Evolutionary conservation across 169 alveolate species (phyloP).

Genomic region (Toxoplasma gondii): DNA sequence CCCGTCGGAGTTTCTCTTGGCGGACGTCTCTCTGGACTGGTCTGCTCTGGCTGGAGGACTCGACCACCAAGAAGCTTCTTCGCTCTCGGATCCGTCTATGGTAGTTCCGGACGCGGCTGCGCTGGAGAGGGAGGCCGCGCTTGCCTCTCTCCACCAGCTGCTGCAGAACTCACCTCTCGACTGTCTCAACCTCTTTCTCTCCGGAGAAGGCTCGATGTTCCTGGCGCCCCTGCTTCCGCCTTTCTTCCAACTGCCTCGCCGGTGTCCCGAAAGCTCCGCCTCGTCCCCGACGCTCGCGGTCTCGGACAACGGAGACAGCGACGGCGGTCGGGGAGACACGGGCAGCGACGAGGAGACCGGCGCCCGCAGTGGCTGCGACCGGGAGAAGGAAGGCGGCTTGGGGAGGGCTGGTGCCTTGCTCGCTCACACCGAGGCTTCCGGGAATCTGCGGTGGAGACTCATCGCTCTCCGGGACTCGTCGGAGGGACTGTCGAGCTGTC

Average conservation of each 20-base stretch:
- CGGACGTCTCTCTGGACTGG: constrained; percentile 8
- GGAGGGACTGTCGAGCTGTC: not conserved
- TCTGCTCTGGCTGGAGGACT: not conserved
- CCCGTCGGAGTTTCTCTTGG: not conserved
- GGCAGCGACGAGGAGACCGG: not conserved
- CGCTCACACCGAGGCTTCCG: not conserved
- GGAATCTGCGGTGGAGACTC: not conserved
- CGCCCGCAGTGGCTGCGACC: not conserved
- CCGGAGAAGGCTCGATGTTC: not conserved
- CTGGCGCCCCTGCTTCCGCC: not conserved
- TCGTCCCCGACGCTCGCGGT: too few relatives aligned
- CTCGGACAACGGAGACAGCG: not conserved
- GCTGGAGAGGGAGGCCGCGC: not conserved
- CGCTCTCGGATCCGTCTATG: not conserved
- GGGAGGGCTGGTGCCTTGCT: not conserved
- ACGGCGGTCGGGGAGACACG: not conserved
- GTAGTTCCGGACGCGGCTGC: not conserved
- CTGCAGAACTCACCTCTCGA: not conserved
- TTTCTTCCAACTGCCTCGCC: not conserved
- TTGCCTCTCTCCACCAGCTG: not conserved
- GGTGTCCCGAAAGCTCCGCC: not conserved
- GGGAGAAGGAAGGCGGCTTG: constrained; percentile 23
- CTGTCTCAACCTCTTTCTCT: not conserved
- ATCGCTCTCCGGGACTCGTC: not conserved
- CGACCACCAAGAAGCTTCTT: not conserved